These are phyloP conservation scores for Wickerhamiella australiensis DNA, from an alignment of 805 yeast species.

Conservation along the genomic window DNA sequence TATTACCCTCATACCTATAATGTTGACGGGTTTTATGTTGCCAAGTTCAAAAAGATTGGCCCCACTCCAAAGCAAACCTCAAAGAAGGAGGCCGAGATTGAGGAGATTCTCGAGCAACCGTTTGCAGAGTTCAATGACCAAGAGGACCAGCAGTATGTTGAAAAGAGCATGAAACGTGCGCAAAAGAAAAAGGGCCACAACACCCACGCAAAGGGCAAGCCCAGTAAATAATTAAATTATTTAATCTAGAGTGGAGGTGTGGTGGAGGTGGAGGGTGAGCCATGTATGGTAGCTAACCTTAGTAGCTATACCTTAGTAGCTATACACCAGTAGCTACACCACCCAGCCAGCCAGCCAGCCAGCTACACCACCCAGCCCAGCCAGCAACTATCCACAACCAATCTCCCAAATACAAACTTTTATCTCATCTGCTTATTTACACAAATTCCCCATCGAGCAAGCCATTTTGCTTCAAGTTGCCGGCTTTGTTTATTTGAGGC, in stretches of 20 bases:
- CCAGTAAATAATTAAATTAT: conserved; percentile 13
- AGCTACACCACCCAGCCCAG: no score
- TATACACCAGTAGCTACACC: no score
- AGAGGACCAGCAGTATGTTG: conserved; percentile 62
- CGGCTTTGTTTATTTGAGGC: not conserved
- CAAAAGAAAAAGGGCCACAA: conserved; percentile 28
- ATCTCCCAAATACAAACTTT: no score
- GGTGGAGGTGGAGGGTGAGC: no score
- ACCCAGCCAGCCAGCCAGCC: no score
- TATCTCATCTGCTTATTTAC: no score
- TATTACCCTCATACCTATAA: conserved; percentile 97
- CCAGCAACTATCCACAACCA: no score
- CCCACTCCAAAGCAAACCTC: conserved; percentile 74
- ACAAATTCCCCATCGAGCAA: no score
- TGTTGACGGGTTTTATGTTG: conserved; percentile 97
- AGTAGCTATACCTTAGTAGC: no score
- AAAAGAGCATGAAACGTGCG: conserved; percentile 36
- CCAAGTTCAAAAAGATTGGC: conserved; percentile 85
- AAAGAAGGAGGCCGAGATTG: conserved; percentile 60
- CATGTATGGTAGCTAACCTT: no score
- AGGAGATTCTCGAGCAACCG: conserved; percentile 73
- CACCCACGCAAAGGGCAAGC: conserved; percentile 20
- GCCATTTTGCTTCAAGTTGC: not conserved
- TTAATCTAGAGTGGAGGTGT: no score
- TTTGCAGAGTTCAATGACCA: conserved; percentile 70